Evolutionary conservation across 345 rosid species (phyloP), one percentile per base, ranked within the genome.

Genomic region (Populus ilicifolia): DNA sequence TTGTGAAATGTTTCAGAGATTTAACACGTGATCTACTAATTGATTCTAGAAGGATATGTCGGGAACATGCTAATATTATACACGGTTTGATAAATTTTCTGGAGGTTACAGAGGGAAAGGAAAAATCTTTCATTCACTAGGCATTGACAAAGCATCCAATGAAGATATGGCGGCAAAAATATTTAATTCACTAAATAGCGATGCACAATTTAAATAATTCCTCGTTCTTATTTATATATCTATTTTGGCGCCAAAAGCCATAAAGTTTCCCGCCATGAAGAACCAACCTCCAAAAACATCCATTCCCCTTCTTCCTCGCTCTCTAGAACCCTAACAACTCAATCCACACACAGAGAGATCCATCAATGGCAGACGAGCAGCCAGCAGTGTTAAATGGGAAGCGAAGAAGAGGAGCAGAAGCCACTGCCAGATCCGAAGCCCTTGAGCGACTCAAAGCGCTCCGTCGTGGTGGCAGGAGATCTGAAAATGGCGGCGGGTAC

Each of bases 371-470:
- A 11, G 93, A 85, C 69, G 97, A 91, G 21, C 85, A 91, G 76
- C 81, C 84, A 6, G 43, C 65, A 68, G 76, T 46, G 23, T 81
- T 48, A 41, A 81, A 83, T 38, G 82, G 90, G 74, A 88, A 97
- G 44, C 75, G 91, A 20, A 82, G 85, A 83, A 81, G 92, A 27
- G 93, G 94, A 2, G 65, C 80, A 1, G 93, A 86, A 71, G 89
- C 91, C 20, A 52, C 86, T 21, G 89, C 75, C n/a, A 85, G 97
- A 54, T 81, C 87, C 2, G 89, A 65, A 65, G 94, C 94, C 43
- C 85, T 96, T 44, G 94, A 91, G 83, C 85, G 95, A 36, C 89
- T 93, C 43, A 92, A 81, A 81, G 91, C 94, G 74, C 77, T 92
- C 20, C 92, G 93, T n/a, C 75, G 87, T 27, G 92, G 93, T 18